phyloP scores from a whole-genome alignment of 768 basidiomycete genomes.

The Tricholoma bakamatsutake region DNA sequence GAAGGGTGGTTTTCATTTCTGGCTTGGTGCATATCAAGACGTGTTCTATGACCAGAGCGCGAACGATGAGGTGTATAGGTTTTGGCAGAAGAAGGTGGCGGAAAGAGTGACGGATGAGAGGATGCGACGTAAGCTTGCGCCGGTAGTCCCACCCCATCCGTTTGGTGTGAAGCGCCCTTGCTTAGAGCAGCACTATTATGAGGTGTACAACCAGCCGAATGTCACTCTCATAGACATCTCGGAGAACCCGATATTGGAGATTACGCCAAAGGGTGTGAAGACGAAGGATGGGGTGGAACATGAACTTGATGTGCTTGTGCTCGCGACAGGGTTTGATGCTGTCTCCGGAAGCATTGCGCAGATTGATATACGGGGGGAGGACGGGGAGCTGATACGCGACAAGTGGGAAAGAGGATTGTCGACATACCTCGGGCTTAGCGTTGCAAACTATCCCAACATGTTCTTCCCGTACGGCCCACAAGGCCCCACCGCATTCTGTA shows the following conservation, averaged over 20 bases:
- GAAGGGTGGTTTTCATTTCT: slow-evolving; percentile 17
- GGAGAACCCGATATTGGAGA: no score
- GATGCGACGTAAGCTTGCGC: no score
- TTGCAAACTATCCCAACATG: slow-evolving; percentile 19
- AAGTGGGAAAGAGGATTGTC: slow-evolving; percentile 18
- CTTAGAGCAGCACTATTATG: no score
- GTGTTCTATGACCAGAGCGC: slow-evolving; percentile 5
- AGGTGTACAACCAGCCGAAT: no score
- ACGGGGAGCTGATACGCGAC: slow-evolving; percentile 15
- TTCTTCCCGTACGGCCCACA: slow-evolving; percentile 22
- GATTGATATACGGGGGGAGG: slow-evolving; percentile 16
- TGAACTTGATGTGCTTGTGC: no score
- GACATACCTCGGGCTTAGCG: slow-evolving; percentile 19
- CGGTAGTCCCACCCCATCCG: no score
- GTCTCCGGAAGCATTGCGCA: background rate
- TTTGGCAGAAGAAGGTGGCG: slow-evolving; percentile 19
- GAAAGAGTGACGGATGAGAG: no score
- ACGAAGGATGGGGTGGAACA: no score
- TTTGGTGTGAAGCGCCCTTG: no score
- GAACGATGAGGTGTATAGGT: slow-evolving; percentile 9
- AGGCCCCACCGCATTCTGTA: slow-evolving; percentile 19
- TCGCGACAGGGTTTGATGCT: no score
- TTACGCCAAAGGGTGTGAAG: no score
- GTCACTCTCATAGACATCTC: no score
- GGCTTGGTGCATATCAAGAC: slow-evolving; percentile 13